A percentile compares a stretch with the other conserved stretches of the same genome.
Conservation (phyloP, 768 basidiomycete species). For the Chalciporus pseudorubinellus region DNA sequence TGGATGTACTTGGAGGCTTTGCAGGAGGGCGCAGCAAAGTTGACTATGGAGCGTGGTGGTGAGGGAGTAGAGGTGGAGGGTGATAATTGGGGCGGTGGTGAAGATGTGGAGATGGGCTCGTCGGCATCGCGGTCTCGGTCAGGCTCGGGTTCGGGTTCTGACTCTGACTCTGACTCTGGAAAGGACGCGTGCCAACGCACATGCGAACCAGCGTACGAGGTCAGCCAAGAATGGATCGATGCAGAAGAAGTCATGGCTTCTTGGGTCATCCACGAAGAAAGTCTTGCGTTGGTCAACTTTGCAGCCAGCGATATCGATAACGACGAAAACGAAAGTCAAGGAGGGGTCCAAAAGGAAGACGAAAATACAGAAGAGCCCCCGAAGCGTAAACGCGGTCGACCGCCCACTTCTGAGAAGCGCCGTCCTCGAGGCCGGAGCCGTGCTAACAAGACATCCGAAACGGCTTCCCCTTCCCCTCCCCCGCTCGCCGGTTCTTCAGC, state of each 20-base stretch:
- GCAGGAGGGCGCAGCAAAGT: slow-evolving; percentile 22
- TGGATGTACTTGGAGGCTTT: slow-evolving; percentile 62
- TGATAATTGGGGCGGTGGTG: not conserved
- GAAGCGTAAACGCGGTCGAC: slow-evolving; percentile 15
- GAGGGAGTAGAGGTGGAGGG: slow-evolving; percentile 4
- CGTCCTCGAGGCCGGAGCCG: not conserved
- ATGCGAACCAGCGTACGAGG: slow-evolving; percentile 34
- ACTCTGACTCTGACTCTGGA: not conserved
- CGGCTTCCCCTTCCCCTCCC: not conserved
- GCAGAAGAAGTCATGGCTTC: slow-evolving; percentile 34
- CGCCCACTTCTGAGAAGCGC: not conserved
- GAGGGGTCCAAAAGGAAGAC: not conserved
- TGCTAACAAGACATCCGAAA: not conserved
- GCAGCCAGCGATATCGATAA: not conserved
- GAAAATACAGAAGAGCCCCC: not conserved
- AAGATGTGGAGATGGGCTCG: not conserved
- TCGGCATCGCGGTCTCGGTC: not conserved
- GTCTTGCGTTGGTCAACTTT: not conserved
- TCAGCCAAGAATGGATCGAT: slow-evolving; percentile 36
- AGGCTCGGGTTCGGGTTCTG: slow-evolving; percentile 29
- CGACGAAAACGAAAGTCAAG: not conserved
- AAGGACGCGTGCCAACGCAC: not conserved
- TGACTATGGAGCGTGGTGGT: slow-evolving; percentile 15
- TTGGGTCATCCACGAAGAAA: slow-evolving; percentile 17
- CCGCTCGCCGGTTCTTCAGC: not conserved